Base-by-base conservation (phyloP, 192 early-diverging fungal genomes). In the Endogone sp. region DNA sequence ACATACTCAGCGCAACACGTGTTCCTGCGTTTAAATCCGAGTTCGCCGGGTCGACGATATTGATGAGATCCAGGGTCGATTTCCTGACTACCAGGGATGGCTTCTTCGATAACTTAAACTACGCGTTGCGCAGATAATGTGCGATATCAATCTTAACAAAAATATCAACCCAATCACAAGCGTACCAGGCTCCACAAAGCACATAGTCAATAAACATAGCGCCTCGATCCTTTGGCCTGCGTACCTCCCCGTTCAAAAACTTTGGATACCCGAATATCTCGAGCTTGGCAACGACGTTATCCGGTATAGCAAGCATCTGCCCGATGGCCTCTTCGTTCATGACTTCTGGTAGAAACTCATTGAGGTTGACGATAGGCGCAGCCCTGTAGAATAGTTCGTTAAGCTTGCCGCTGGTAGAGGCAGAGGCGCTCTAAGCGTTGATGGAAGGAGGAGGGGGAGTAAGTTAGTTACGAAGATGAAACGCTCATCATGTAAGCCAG, bases 81-180 rank as follows among this genome's bases (percentile, higher is more conserved):
- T 80, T 67, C 62, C 82, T 73, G 30, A 78, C 71, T 29, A 76
- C 68, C 60, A 80, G 75, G 21, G 82, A 79, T 26, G 76, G 71
- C 13, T 71, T 67, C 26, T 75, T 78, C 55, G 80, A 71, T 25
- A 80, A 29, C 22, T 67, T 63, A 56, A 83, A 78, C 82, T 83
- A 65, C 10, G 30, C 37, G 10, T 24, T 60, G 27, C 25, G 60
- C 55, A 60, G 22, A 63, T n/a, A 1, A 16, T 49, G n/a, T n/a
- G n/a, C n/a, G n/a, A n/a, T n/a, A n/a, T n/a, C n/a, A n/a, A n/a
- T 49, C 9, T 49, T 16, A 49, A 49, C 37, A 16, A 49, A 49
- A 49, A 11, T 6, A 11, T 49, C 37, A 49, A 49, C 37, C n/a
- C n/a, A n/a, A n/a, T n/a, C n/a, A n/a, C n/a, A n/a, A n/a, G n/a